Evolutionary conservation across 768 basidiomycete genomes (phyloP).

Genomic region (Leccinum subtestaceum): DNA sequence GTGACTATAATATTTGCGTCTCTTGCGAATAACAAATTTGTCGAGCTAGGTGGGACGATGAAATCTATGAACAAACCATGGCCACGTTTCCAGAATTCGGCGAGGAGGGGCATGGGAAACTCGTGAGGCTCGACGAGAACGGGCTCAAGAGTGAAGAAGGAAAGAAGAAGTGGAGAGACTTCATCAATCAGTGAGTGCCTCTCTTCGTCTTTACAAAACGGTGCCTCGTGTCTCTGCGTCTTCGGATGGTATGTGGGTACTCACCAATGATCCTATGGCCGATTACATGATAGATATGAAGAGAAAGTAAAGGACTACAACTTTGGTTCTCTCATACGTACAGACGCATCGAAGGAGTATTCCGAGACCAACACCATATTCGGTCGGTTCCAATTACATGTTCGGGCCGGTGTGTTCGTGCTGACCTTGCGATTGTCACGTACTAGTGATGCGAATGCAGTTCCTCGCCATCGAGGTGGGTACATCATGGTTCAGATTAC

Average conservation of each 20-base stretch:
- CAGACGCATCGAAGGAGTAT: conserved; percentile 77
- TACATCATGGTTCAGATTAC: conserved; percentile 10
- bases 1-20: conserved; percentile 19
- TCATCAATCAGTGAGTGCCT: conserved; percentile 64
- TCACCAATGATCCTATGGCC: conserved; percentile 1
- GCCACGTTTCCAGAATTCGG: conserved; percentile 78
- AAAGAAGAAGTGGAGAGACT: conserved; percentile 89
- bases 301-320: conserved; percentile 91
- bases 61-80: conserved; percentile 78
- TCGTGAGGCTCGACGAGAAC: conserved; percentile 76
- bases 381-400: conserved; percentile 45
- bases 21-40: conserved; percentile 13
- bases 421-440: conserved; percentile 11
- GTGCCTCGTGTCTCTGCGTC: background rate
- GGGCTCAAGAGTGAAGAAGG: conserved; percentile 86
- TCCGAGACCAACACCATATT: conserved; percentile 92
- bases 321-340: conserved; percentile 92
- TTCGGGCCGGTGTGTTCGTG: background rate
- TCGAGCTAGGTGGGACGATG: conserved; percentile 74
- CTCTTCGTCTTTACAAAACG: background rate
- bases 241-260: conserved; percentile 4
- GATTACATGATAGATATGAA: conserved; percentile 61
- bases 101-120: conserved; percentile 43
- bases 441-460: conserved; percentile 38
- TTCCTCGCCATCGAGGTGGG: conserved; percentile 91